Evolutionary conservation across 2,329 filamentous ascomycete genomes (phyloP), one percentile per base, ranked within the genome.

Genomic region (Thyridium curvatum): DNA sequence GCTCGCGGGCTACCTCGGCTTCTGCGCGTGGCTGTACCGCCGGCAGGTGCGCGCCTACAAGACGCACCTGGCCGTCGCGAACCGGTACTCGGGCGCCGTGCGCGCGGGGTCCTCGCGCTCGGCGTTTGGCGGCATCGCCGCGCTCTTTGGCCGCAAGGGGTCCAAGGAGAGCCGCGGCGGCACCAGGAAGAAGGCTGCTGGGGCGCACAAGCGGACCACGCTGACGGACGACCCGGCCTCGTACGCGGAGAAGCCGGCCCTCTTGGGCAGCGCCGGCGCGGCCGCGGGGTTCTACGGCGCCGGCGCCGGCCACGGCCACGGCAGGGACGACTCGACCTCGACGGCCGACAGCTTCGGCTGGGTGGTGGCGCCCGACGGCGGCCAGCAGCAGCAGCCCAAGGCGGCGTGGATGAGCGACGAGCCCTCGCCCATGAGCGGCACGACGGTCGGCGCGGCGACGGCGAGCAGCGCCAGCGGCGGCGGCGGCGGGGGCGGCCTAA

Each of bases 21-120:
- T 84, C 65, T 85, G 81, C 59, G 72, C 76, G 14, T 87, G 80
- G 76, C 64, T 89, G 8, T 88, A 88, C 65, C 72, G 82, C 18
- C 79, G 80, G 35, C 83, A 85, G 56, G 72, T 88, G 13, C 60
- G 65, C 21, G 73, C 84, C 9, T 89, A 87, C 67, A 81, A 82
- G 59, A 67, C 73, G 28, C 84, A 88, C 53, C 73, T 85, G 26
- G 77, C 79, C 2, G 74, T 82, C 51, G 66, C 74, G 2, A 82
- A 86, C 51, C 69, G 73, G 4, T 74, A 77, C 37, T 62, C 65
- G 2, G 57, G 63, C 15, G 62, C 64, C 14, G 34, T 17, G 14
- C 21, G 37, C 33, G 64, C 62, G n/a, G 60, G 63, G 15, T 67
- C 63, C 32, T 61, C 56, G 30, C 60, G 64, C 41, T 49, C 44